Base-by-base conservation (phyloP, 2,329 filamentous ascomycete species). In the Aspergillus melleus region DNA sequence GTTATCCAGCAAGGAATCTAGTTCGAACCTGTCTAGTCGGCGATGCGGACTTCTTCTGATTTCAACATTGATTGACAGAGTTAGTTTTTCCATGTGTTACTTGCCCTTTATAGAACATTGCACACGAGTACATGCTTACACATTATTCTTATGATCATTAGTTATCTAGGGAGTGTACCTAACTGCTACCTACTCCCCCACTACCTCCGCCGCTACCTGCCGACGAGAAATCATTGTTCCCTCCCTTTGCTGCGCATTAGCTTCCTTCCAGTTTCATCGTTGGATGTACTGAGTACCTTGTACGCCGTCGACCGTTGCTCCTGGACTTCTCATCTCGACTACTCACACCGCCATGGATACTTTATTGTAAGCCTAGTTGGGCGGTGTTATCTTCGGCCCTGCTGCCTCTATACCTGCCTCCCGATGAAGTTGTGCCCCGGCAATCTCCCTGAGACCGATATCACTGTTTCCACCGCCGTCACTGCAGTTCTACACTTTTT, bases 321-420 rank as follows among this genome's bases (percentile, higher is more conserved):
- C 55, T 42, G 44, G 26, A 22, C 39, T 20, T 14, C 6, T 32
- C 20, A 22, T 39, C 26, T 19, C 19, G n/a, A 30, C 16, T 29
- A 42, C 54, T 52, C 55, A 58, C 57, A 59, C 59, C 60, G 61
- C 61, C 58, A 82, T 83, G 80, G 80, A 82, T 67, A 82, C 80
- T 14, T 69, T 83, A 62, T 72, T 82, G 79, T 80, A 74, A 75
- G 78, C 44, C 32, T 32, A 29, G 10, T 16, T 50, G 12, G 12
- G 32, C 39, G 11, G 19, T 44, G 16, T 42, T 42, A 14, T 36
- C 32, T 46, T 53, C 22, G 50, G 54, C 49, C 19, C 51, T 6
- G n/a, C 24, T 26, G 49, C 50, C 51, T 49, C 16, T 58, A 19
- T 56, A 30, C 29, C 14, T 20, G 51, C 24, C 39, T 55, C 22